Evolutionary conservation across 768 basidiomycete species (phyloP), one percentile per base, ranked within the genome.

Genomic region (Neoboletus brunneissimus): DNA sequence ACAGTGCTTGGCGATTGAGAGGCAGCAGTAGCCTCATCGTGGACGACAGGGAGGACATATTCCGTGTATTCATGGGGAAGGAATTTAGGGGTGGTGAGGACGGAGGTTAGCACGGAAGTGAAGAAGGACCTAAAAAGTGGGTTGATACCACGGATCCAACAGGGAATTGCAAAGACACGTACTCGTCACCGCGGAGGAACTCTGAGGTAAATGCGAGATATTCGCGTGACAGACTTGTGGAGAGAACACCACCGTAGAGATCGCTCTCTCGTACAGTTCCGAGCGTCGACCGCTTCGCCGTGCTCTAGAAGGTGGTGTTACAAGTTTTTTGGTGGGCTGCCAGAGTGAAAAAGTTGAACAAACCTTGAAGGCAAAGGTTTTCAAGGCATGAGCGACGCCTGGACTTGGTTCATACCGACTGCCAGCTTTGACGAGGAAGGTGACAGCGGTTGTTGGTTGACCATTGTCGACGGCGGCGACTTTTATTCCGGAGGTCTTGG

Each of bases 351-450:
- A 38, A 13, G 6, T 1, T 22, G 31, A 45, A 68, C 85, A 47
- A 63, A 98, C 96, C 89, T 97, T 98, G 87, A 96, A 98, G 57
- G 94, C 89, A 82, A 94, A 98, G 84, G 94, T 95, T 83, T 97
- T 97, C 74, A 98, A 81, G 58, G 85, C 88, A 78, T 96, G 91
- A 3, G 96, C 94, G 56, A 94, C 84, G 65, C 96, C 96, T 42
- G 93, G 84, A 69, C 88, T 88, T 60, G 85, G 75, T 79, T 99
- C 90, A 72, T 85, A 94, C 67, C 97, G 80, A 68, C 86, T 86
- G 53, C 96, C 96, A 54, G 92, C 96, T 74, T 94, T 96, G 73
- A 97, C 85, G 60, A 96, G 82, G 66, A 98, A 79, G 48, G 94
- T 93, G 69, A 99, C 84, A 53, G 89, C 82, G 29, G 91, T 79